Base-by-base conservation (phyloP, 345 rosid genomes). In the Gynandropsis gynandra region DNA sequence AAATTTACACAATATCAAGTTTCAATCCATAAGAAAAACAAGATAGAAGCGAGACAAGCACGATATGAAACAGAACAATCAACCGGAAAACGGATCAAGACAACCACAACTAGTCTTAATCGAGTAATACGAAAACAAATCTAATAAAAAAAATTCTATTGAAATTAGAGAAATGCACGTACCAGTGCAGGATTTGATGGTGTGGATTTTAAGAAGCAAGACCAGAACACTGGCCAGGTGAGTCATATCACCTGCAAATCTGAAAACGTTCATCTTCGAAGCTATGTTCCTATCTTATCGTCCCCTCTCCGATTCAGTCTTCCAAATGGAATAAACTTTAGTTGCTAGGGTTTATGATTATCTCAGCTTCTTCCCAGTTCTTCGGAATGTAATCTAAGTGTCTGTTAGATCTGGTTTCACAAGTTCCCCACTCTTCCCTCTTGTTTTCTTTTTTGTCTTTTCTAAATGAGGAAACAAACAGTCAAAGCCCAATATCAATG, bases 151-250 rank as follows among this genome's bases (percentile, higher is more conserved):
- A 37, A 37, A 18, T 16, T 21, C 18, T 31, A 40, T 15, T 13
- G 39, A 42, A 3, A 34, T 6, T 20, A 29, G 16, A 14, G 8
- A 14, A 20, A 24, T 29, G 38, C 14, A 59, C 20, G 14, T 56
- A 81, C 89, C 85, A 18, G 89, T 80, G 56, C 85, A 81, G 16
- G 89, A 81, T 66, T 81, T 81, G 63, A 79, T 81, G 36, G 89
- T 81, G 61, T 76, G 82, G 76, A 81, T 81, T 80, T 81, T 81
- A 72, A 81, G 85, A 20, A 81, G 85, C 53, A 81, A 58, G 38
- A 81, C 89, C 6, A 81, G 77, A 50, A 79, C 74, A 72, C 89
- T 81, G 50, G 73, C 77, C 16, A 81, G 64, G 70, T 81, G 89
- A 64, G 89, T 81, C 85, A 81, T 74, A 54, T 81, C 89, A 61